Evolutionary conservation across 2,329 filamentous ascomycete genomes (phyloP), one percentile per base, ranked within the genome.

Genomic region (Trichoderma sp.): DNA sequence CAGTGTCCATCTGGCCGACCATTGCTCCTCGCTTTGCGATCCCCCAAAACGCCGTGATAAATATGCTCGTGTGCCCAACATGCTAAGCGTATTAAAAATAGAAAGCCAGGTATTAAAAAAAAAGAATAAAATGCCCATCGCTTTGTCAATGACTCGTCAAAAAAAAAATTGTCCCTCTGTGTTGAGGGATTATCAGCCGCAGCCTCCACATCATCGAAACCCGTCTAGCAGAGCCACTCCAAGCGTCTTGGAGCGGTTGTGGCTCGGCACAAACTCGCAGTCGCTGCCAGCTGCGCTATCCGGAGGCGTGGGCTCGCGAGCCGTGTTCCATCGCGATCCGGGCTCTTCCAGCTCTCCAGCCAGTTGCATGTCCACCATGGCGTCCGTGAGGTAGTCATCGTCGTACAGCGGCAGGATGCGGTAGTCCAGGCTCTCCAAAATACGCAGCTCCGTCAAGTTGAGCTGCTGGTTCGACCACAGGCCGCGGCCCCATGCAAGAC

Each of bases 391-490:
- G 70, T 87, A 83, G 43, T 83, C 82, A 2, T 84, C 82, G 59
- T 87, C 81, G 77, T 83, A 88, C 11, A 91, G 80, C 7, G 87
- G 87, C 77, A 90, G 78, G 74, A 91, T 86, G 67, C 87, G 83
- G 77, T 89, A 91, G 71, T 84, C 82, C 58, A 91, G 81, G 76
- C 84, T 87, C 79, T 89, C 86, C 82, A 90, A 86, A 73, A 91
- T 85, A 77, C 84, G 86, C 58, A 86, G 82, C 77, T 91, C 88
- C 1, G 89, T 90, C 60, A 83, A 83, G 72, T 89, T 90, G 73
- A 91, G 83, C 80, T 91, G 88, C 68, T 85, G 82, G 73, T 82
- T 83, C 2, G 86, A 85, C 88, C 89, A 91, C 59, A 84, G 74
- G 59, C 81, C 80, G 30, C 78, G 80, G 26, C 85, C 88, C 86